Conservation (phyloP, 352 stramenopile species). For the Phytophthora boehmeriae region DNA sequence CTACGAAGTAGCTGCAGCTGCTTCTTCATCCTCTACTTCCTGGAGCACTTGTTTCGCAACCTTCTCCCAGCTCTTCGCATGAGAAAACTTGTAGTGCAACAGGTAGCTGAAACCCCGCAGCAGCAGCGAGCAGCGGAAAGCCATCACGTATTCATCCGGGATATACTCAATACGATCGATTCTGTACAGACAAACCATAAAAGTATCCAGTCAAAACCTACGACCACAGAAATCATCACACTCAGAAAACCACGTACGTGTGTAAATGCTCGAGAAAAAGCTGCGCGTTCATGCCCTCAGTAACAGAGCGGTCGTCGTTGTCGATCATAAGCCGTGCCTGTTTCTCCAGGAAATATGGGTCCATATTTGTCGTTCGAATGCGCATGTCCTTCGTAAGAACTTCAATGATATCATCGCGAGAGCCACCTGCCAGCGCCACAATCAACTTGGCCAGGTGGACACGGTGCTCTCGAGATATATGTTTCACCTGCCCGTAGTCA, state of each 20-base stretch:
- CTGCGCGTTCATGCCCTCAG: slow-evolving; percentile 85
- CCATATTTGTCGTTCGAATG: slow-evolving; percentile 71
- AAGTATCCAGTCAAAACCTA: slow-evolving; percentile 8
- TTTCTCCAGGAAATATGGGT: slow-evolving; percentile 87
- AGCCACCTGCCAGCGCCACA: slow-evolving; percentile 76
- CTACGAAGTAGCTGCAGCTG: slow-evolving; percentile 6
- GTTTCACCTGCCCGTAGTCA: slow-evolving; percentile 93
- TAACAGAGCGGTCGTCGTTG: slow-evolving; percentile 80
- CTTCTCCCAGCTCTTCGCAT: slow-evolving; percentile 80
- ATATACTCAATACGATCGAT: slow-evolving; percentile 85
- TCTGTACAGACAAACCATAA: slow-evolving; percentile 28
- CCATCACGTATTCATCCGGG: slow-evolving; percentile 89
- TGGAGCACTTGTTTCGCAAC: slow-evolving; percentile 67
- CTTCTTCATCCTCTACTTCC: slow-evolving; percentile 40
- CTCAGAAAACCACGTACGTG: slow-evolving; percentile 46
- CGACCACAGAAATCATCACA: background rate
- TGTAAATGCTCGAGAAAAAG: slow-evolving; percentile 87
- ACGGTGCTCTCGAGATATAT: slow-evolving; percentile 72
- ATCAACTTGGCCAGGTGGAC: slow-evolving; percentile 85
- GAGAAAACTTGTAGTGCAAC: slow-evolving; percentile 87
- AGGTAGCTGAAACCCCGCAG: slow-evolving; percentile 86
- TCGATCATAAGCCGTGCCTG: slow-evolving; percentile 88
- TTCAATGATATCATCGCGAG: slow-evolving; percentile 74
- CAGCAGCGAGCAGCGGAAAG: slow-evolving; percentile 84
- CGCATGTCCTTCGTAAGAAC: slow-evolving; percentile 83